Conservation (phyloP, 257 asterid species). For the Schizonepeta tenuifolia region DNA sequence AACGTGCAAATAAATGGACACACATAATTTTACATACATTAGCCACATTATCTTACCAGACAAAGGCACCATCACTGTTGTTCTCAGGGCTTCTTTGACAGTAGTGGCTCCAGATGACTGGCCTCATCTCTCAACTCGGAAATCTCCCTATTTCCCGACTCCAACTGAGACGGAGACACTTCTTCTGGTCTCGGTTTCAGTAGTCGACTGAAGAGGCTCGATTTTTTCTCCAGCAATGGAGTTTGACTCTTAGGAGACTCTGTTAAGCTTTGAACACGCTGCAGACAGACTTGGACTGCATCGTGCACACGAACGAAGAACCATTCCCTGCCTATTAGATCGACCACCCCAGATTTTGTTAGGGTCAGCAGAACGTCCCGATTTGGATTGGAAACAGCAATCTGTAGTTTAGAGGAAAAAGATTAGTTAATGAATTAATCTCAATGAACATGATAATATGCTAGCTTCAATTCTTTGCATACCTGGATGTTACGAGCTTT, state of each 20-base stretch:
- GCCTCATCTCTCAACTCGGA: conserved; percentile 36
- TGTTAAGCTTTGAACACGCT: conserved; percentile 60
- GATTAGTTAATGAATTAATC: not conserved
- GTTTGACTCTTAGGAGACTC: conserved; percentile 48
- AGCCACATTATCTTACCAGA: conserved; percentile 21
- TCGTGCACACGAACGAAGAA: conserved; percentile 90
- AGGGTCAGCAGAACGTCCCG: conserved; percentile 76
- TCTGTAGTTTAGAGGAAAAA: conserved; percentile 46
- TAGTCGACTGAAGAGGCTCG: conserved; percentile 53
- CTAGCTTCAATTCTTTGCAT: conserved; percentile 1
- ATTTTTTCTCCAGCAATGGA: conserved; percentile 41
- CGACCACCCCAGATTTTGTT: conserved; percentile 70
- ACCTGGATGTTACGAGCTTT: conserved; percentile 91
- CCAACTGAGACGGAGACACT: conserved; percentile 54
- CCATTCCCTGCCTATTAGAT: conserved; percentile 89
- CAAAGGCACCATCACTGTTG: conserved; percentile 18
- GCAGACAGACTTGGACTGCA: conserved; percentile 92
- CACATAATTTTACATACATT: conserved; percentile 32
- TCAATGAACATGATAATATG: not conserved
- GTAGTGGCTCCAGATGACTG: conserved; percentile 67
- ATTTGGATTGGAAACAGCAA: conserved; percentile 88
- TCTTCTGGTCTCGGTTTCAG: conserved; percentile 60
- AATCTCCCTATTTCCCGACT: conserved; percentile 54
- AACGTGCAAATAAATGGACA: conserved; percentile 26
- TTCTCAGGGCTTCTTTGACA: conserved; percentile 55